These are phyloP conservation scores for Myrica gale DNA, from an alignment of 306 rosid genomes.

Conservation along the genomic window DNA sequence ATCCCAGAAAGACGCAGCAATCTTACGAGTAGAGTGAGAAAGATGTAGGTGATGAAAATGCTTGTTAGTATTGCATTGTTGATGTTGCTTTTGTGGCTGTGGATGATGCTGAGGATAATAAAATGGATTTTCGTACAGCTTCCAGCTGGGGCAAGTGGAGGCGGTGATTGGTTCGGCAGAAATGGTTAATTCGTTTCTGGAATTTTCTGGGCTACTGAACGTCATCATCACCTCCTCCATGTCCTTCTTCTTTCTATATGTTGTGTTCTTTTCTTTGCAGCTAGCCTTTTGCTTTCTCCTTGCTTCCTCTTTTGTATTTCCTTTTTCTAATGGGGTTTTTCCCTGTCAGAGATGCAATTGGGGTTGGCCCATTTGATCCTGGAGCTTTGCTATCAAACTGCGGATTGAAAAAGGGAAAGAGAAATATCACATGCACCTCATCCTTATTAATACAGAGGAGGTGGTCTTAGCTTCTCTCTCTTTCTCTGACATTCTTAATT, in stretches of 20 bases:
- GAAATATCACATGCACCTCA: conserved; percentile 44
- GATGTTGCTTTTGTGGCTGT: conserved; percentile 3
- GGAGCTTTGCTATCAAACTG: conserved; percentile 25
- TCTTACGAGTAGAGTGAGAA: conserved; percentile 39
- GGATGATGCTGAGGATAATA: conserved; percentile 35
- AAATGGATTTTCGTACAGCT: conserved; percentile 58
- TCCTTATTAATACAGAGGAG: conserved; percentile 30
- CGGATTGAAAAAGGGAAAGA: conserved; percentile 18
- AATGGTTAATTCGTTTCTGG: conserved; percentile 22
- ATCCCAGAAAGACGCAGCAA: conserved; percentile 50
- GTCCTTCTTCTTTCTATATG: conserved; percentile 14
- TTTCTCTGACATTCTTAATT: background rate
- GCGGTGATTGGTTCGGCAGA: conserved; percentile 25
- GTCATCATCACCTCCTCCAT: conserved; percentile 35
- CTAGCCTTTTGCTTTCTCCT: conserved; percentile 19
- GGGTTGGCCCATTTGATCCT: conserved; percentile 34
- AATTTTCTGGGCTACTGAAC: conserved; percentile 31
- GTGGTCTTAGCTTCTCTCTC: background rate
- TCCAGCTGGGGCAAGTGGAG: conserved; percentile 52
- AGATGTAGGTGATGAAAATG: conserved; percentile 32
- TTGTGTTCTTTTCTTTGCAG: conserved; percentile 1
- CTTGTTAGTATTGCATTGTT: conserved; percentile 20
- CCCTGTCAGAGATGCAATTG: conserved; percentile 21
- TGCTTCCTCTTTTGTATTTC: conserved; percentile 12
- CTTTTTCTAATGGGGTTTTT: conserved; percentile 24